Conservation (phyloP, 2,329 filamentous ascomycete genomes). For the Ilyonectria sp. region DNA sequence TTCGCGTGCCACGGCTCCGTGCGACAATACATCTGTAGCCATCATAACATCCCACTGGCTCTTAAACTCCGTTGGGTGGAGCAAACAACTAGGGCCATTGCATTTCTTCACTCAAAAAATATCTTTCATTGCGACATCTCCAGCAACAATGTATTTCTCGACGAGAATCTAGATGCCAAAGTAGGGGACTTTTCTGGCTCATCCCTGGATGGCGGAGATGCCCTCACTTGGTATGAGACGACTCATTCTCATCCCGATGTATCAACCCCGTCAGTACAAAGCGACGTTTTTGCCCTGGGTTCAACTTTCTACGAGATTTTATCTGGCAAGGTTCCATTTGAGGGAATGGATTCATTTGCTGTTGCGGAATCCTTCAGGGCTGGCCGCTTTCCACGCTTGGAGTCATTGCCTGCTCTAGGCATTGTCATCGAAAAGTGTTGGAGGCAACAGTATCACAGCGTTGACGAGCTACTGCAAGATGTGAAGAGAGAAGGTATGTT, state of each 20-base stretch:
- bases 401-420: slow-evolving; percentile 5
- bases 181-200: slow-evolving; percentile 19
- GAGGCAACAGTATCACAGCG: slow-evolving; percentile 10
- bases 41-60: no score
- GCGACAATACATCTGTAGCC: not conserved
- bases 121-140: slow-evolving; percentile 19
- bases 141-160: slow-evolving; percentile 21
- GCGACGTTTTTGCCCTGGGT: slow-evolving; percentile 19
- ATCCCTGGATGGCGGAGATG: slow-evolving; percentile 11
- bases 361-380: slow-evolving; percentile 7
- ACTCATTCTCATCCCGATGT: slow-evolving; percentile 13
- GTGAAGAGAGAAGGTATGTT: slow-evolving; percentile 17
- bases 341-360: slow-evolving; percentile 1
- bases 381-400: slow-evolving; percentile 9
- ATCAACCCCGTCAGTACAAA: not conserved
- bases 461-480: slow-evolving; percentile 15
- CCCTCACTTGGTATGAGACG: slow-evolving; percentile 17
- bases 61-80: slow-evolving; percentile 7
- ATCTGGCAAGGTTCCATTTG: slow-evolving; percentile 6
- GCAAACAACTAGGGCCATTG: slow-evolving; percentile 4
- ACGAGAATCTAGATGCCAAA: slow-evolving; percentile 9
- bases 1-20: slow-evolving; percentile 12
- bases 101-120: slow-evolving; percentile 9
- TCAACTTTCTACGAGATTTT: slow-evolving; percentile 20
- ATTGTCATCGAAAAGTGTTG: slow-evolving; percentile 13